These are phyloP conservation scores for Arthrobotrys conoides DNA, from an alignment of 2,329 filamentous ascomycete species.

Conservation along the genomic window DNA sequence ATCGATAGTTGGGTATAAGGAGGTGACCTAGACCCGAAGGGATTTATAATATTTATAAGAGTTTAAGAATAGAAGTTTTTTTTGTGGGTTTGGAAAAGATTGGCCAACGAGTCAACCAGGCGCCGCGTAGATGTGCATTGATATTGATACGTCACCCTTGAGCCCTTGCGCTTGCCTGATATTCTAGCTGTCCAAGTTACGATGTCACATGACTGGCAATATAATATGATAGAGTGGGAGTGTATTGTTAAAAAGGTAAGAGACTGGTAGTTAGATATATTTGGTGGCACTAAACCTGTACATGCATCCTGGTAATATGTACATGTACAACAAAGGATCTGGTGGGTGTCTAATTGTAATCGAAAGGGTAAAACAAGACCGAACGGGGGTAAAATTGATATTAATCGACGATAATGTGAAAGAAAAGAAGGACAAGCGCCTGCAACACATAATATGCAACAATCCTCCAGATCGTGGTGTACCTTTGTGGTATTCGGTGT, in stretches of 20 bases:
- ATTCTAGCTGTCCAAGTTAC: not conserved
- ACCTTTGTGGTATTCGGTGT: no score
- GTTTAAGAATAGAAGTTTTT: no score
- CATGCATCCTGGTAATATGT: no score
- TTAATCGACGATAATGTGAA: no score
- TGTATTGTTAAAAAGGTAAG: no score
- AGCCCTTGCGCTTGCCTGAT: not conserved
- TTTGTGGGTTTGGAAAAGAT: not conserved
- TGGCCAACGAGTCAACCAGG: not conserved
- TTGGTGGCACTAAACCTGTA: no score
- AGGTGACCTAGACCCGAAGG: not conserved
- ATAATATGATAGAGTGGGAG: no score
- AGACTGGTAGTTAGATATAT: no score
- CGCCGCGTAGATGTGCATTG: not conserved
- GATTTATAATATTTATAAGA: not conserved
- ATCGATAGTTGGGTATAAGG: no score
- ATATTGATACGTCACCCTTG: no score
- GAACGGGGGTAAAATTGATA: not conserved
- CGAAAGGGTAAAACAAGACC: not conserved
- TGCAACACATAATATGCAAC: slow-evolving; percentile 5
- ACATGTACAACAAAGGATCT: no score
- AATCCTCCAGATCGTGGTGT: not conserved
- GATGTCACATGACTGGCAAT: not conserved
- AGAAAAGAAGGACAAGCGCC: not conserved
- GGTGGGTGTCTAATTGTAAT: no score